Conservation (phyloP, 164 flowering plant genomes). For the Houttuynia cordata region DNA sequence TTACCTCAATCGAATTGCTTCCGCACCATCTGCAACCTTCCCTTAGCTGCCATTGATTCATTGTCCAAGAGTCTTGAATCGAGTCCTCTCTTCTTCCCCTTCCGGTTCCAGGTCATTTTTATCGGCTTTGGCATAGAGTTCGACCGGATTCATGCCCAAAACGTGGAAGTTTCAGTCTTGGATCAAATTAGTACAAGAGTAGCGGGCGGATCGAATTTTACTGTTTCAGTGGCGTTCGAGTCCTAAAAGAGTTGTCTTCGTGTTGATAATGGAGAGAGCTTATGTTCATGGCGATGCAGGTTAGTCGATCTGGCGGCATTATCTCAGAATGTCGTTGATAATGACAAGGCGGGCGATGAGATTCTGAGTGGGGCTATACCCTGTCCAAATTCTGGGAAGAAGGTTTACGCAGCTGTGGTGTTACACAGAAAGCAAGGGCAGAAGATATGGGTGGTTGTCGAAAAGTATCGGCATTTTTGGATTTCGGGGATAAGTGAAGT, state of each 20-base stretch:
- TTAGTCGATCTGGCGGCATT: slow-evolving; percentile 16
- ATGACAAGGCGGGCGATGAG: slow-evolving; percentile 46
- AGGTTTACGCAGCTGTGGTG: slow-evolving; percentile 57
- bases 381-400: slow-evolving; percentile 21
- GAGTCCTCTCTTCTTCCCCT: slow-evolving; percentile 42
- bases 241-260: slow-evolving; percentile 22
- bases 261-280: neutral
- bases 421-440: slow-evolving; percentile 32
- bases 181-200: slow-evolving; percentile 25
- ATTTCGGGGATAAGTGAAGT: slow-evolving; percentile 39
- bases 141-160: slow-evolving; percentile 9
- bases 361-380: slow-evolving; percentile 18
- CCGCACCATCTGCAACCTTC: too few species aligned
- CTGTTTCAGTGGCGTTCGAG: slow-evolving; percentile 50
- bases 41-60: slow-evolving; percentile 56
- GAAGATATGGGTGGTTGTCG: neutral
- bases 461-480: slow-evolving; percentile 62
- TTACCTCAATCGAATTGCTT: too few species aligned
- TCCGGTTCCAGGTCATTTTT: slow-evolving; percentile 52
- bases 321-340: slow-evolving; percentile 15
- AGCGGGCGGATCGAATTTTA: slow-evolving; percentile 16
- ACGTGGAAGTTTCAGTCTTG: slow-evolving; percentile 26
- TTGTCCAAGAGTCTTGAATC: slow-evolving; percentile 38
- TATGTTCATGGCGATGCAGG: slow-evolving; percentile 43
- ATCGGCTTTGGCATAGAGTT: slow-evolving; percentile 27